Evolutionary conservation across 768 basidiomycete genomes (phyloP).

Genomic region (Naganishia vaughanmartiniae): DNA sequence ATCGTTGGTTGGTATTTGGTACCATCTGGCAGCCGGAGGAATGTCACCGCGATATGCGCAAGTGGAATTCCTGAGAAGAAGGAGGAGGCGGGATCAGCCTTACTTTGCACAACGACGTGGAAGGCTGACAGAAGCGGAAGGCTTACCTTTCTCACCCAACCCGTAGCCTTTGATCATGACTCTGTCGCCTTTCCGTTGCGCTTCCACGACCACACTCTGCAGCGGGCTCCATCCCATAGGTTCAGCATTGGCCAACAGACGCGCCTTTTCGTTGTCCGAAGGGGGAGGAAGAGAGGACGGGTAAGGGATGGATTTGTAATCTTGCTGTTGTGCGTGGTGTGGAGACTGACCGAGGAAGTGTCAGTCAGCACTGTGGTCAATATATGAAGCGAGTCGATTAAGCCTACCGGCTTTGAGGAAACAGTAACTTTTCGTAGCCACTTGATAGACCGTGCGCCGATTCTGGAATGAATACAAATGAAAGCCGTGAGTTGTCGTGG

Average conservation of each 20-base stretch:
- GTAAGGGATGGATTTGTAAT: slow-evolving; percentile 67
- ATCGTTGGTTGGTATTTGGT: slow-evolving; percentile 55
- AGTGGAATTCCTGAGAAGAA: slow-evolving; percentile 59
- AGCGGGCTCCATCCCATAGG: slow-evolving; percentile 24
- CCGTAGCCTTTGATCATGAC: slow-evolving; percentile 9
- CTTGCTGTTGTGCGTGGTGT: slow-evolving; percentile 70
- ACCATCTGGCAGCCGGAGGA: background rate
- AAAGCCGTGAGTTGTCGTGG: background rate
- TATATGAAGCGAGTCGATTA: background rate
- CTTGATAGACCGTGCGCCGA: slow-evolving; percentile 36
- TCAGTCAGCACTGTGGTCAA: background rate
- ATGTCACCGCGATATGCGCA: slow-evolving; percentile 41
- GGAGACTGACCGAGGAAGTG: slow-evolving; percentile 57
- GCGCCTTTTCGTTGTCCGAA: slow-evolving; percentile 10
- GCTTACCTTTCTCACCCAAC: slow-evolving; percentile 36
- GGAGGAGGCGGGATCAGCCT: slow-evolving; percentile 61
- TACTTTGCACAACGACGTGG: background rate
- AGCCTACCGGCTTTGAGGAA: slow-evolving; percentile 14
- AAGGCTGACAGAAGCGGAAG: background rate
- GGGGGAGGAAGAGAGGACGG: slow-evolving; percentile 44
- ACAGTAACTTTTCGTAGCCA: slow-evolving; percentile 34
- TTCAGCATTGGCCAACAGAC: background rate
- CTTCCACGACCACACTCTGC: slow-evolving; percentile 22
- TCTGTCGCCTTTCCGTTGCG: slow-evolving; percentile 1
- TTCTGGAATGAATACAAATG: background rate